Evolutionary conservation across 495 filamentous ascomycete species (phyloP), one percentile per base, ranked within the genome.

Genomic region (Tuber aestivum): DNA sequence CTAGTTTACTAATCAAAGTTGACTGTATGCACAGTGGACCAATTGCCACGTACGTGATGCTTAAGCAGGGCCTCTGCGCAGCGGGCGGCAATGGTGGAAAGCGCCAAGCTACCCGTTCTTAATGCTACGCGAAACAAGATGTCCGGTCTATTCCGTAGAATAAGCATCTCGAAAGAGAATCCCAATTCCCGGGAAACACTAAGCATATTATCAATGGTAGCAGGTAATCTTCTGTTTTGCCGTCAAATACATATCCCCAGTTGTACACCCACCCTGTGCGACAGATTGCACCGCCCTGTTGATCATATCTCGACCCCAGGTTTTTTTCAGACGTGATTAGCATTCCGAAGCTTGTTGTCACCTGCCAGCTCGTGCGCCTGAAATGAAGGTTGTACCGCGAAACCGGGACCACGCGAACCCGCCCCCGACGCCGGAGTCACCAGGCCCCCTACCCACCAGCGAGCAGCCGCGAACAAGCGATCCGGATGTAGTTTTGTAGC

Each of bases 181-280:
- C 27, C 6, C 44, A 68, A 14, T 68, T 23, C 41, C 50, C 4
- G 42, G 56, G 42, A 32, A 70, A 50, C 41, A 74, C 71, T 85
- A 41, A 84, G 71, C 85, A 86, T 86, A 72, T 84, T 86, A 77
- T 86, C 85, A 44, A 86, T 85, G 75, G 86, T 86, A 41, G 86
- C 3, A 83, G 74, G 73, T 84, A 85, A 23, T 85, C 78, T 72
- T 84, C 84, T n/a, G 75, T 7, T 72, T 21, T 70, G 20, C 73
- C 75, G 23, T 73, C 70, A 41, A 40, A 40, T 40, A 7, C 38
- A 40, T 40, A 73, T 70, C 41, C 41, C 72, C 70, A 1, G 70
- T 76, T 40, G 65, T 73, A 65, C 75, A 76, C 50, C 48, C 50
- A 35, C 82, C 80, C 85, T 84, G 86, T 40, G 73, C 83, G 84